phyloP scores from a whole-genome alignment of 2,329 filamentous ascomycete species.

The Monilinia aucupariae region DNA sequence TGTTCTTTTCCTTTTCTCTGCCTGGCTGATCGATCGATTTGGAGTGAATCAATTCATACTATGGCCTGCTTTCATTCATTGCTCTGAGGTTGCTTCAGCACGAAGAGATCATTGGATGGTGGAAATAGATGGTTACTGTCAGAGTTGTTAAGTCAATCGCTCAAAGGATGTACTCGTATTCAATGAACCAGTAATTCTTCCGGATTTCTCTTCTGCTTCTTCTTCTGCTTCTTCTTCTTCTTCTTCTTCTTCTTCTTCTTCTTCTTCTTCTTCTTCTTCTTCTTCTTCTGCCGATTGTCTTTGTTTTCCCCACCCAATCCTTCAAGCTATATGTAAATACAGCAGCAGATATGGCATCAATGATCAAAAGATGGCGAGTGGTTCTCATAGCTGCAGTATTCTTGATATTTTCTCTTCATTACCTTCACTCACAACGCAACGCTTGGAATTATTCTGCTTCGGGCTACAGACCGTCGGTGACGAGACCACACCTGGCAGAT shows the following conservation, averaged over 20 bases:
- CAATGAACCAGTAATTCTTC: constrained; percentile 5
- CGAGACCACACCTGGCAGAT: constrained; percentile 42
- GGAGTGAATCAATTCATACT: too few relatives aligned
- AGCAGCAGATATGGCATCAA: constrained; percentile 20
- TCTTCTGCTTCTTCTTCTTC: too few relatives aligned
- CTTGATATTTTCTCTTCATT: constrained; percentile 27
- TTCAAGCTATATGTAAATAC: background rate
- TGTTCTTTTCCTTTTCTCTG: too few relatives aligned
- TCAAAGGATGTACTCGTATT: constrained; percentile 8
- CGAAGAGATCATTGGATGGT: background rate
- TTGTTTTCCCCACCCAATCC: too few relatives aligned
- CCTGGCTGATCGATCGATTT: too few relatives aligned
- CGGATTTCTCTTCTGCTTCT: too few relatives aligned
- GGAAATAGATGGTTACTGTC: constrained; percentile 6
- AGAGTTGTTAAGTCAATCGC: constrained; percentile 2
- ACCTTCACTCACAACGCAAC: constrained; percentile 24
- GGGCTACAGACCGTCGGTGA: constrained; percentile 19
- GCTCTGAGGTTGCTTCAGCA: too few relatives aligned
- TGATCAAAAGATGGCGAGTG: constrained; percentile 29
- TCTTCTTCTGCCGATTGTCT: background rate
- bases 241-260: too few relatives aligned
- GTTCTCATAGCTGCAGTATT: constrained; percentile 25
- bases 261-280: too few relatives aligned
- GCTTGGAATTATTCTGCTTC: constrained; percentile 22
- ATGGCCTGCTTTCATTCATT: too few relatives aligned